Evolutionary conservation across 129 eudicot genomes (phyloP).

Genomic region (Pittosporum tobira): DNA sequence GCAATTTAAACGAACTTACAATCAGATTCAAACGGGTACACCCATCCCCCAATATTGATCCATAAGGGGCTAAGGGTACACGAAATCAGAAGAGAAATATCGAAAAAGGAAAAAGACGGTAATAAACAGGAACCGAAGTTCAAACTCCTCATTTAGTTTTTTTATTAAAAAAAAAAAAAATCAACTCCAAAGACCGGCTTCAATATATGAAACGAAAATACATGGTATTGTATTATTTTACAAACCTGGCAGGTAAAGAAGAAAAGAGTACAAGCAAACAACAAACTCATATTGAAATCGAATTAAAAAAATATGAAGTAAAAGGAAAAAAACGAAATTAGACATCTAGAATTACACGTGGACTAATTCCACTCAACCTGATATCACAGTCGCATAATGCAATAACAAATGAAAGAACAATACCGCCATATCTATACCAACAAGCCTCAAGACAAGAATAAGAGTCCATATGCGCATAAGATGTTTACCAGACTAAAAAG

Average conservation of each 20-base stretch:
- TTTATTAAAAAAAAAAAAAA: too few relatives aligned
- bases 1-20: too few relatives aligned
- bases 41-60: too few relatives aligned
- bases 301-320: too few relatives aligned
- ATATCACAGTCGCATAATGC: neutral
- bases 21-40: too few relatives aligned
- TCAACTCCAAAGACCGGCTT: too few relatives aligned
- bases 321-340: neutral
- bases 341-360: neutral
- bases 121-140: too few relatives aligned
- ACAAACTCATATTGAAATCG: too few relatives aligned
- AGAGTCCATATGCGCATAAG: neutral
- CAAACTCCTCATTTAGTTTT: too few relatives aligned
- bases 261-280: neutral
- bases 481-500: constrained; percentile 35
- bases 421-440: neutral
- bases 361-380: constrained; percentile 7
- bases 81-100: constrained; percentile 7
- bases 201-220: too few relatives aligned
- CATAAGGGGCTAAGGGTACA: neutral
- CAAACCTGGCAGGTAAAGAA: constrained; percentile 29
- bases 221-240: constrained; percentile 21
- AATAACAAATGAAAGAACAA: constrained; percentile 2
- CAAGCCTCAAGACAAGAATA: neutral
- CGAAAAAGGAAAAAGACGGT: neutral